Percentiles rank a stretch among this genome's conserved stretches.
These are phyloP conservation scores for Cyclotella baltica DNA, from an alignment of 108 stramenopile genomes.

Conservation along the genomic window DNA sequence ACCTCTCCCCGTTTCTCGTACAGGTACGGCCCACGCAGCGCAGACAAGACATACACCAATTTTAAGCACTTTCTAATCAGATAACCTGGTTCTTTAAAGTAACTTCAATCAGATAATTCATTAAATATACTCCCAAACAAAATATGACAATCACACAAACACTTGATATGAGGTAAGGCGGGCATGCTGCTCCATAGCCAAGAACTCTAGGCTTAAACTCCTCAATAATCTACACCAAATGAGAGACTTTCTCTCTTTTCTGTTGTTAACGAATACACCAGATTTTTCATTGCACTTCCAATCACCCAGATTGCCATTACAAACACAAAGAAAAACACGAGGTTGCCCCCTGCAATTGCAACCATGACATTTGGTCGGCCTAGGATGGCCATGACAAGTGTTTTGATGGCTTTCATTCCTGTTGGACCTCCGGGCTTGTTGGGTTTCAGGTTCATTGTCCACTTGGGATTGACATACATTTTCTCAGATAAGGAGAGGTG, in stretches of 20 bases:
- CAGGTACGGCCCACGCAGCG: too few relatives aligned
- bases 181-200: too few relatives aligned
- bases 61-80: too few relatives aligned
- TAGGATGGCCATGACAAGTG: constrained; percentile 40
- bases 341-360: constrained; percentile 25
- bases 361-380: constrained; percentile 48
- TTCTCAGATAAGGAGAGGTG: constrained; percentile 41
- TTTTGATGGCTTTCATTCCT: constrained; percentile 51
- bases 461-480: constrained; percentile 67
- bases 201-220: too few relatives aligned
- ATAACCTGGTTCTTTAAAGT: too few relatives aligned
- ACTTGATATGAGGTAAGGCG: too few relatives aligned
- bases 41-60: too few relatives aligned
- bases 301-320: constrained; percentile 40
- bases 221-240: too few relatives aligned
- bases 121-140: too few relatives aligned
- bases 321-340: constrained; percentile 39
- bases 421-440: constrained; percentile 64
- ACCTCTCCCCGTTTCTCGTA: too few relatives aligned
- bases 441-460: constrained; percentile 60
- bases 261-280: constrained; percentile 20
- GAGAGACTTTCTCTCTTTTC: constrained; percentile 4
- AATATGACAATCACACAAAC: too few relatives aligned
- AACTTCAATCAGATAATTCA: too few relatives aligned
- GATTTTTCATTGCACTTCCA: constrained; percentile 33